Base-by-base conservation (phyloP, 352 stramenopile genomes). In the Phytophthora uliginosa region DNA sequence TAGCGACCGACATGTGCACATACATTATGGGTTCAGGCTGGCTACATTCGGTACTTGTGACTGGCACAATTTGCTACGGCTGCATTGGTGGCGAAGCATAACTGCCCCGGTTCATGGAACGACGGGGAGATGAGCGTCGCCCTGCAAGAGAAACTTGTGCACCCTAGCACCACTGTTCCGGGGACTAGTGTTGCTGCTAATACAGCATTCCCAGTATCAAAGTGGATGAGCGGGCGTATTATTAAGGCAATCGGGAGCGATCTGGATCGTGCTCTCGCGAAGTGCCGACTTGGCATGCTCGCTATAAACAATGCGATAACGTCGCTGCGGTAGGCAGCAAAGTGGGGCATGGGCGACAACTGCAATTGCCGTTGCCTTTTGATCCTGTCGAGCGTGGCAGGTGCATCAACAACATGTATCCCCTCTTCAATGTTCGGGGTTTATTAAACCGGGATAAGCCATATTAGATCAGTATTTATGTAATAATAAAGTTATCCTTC, bases 391-490 rank as follows among this genome's bases (percentile, higher is more conserved):
- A 20, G 40, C 40, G 40, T n/a, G 40, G 40, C 13, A 18, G 15
- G 17, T 13, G 40, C 40, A 53, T 48, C 9, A 38, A 63, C 38
- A 47, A 63, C 17, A 63, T 63, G 13, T 54, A 63, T 26, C 56
- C 24, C 20, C 22, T 52, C 22, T 63, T 52, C 56, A 63, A 53
- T 24, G 38, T 53, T 53, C 20, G 38, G 18, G 38, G 54, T 18
- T n/a, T 38, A 38, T 5, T 20, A 17, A 26, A 53, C 56, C 13
- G 56, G 56, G 7, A 63, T 63, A 22, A 52, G 56, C 34, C 36
- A 63, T 7, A 63, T 63, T 63, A n/a, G 56, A 26, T 40, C n/a
- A 8, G 56, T 63, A 3, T 52, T 52, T 50, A 63, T 63, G 56
- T 20, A 22, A 42, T 40, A 17, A 40, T 40, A 40, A 40, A 40